Percentiles rank a stretch among this genome's conserved stretches.
These are phyloP conservation scores for Nadsonia fulvescens DNA, from an alignment of 805 yeast species.

Conservation along the genomic window DNA sequence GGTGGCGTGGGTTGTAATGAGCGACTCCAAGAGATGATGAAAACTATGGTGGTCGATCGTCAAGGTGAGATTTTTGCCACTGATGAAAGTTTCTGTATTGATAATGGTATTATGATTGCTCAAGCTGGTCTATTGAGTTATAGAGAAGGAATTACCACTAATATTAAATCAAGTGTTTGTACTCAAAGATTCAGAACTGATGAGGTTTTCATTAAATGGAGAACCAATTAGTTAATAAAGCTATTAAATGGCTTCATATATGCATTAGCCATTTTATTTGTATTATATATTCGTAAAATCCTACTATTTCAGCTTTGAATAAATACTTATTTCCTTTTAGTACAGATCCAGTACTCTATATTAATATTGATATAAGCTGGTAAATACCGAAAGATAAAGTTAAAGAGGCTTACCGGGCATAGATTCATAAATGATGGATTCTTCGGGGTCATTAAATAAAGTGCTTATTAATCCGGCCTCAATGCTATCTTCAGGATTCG, in stretches of 20 bases:
- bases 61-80: conserved; percentile 85
- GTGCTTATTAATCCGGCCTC: no score
- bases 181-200: conserved; percentile 91
- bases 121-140: conserved; percentile 86
- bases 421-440: no score
- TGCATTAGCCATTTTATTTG: neutral
- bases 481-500: no score
- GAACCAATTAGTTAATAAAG: conserved; percentile 44
- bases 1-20: conserved; percentile 98
- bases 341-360: neutral
- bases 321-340: neutral
- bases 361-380: neutral
- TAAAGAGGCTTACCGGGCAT: neutral
- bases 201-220: conserved; percentile 80
- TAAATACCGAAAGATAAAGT: neutral
- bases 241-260: neutral
- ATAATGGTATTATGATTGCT: conserved; percentile 97
- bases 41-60: conserved; percentile 76
- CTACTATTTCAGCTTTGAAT: neutral
- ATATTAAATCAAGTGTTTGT: conserved; percentile 56
- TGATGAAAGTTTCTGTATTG: conserved; percentile 92
- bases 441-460: no score
- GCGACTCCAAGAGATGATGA: conserved; percentile 91
- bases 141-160: conserved; percentile 54
- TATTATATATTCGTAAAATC: neutral